These are phyloP conservation scores for Telopea speciosissima DNA, from an alignment of 177 flowering plant genomes.

Conservation along the genomic window DNA sequence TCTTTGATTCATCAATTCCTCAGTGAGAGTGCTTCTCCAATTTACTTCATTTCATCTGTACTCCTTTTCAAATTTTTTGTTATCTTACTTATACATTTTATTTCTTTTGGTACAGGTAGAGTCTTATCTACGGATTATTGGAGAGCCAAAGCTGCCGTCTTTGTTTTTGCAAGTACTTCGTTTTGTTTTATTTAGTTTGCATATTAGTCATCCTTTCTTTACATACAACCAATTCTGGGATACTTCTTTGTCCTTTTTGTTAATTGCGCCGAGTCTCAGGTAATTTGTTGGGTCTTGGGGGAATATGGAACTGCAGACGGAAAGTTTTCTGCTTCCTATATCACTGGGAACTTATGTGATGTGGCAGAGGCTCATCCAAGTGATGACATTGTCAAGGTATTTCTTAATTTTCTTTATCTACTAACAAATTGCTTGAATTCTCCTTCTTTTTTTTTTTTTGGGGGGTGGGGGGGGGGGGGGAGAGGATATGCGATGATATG, in stretches of 20 bases:
- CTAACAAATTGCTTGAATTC: no score
- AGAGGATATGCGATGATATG: no score
- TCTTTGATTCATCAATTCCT: no score
- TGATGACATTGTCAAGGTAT: constrained; percentile 90
- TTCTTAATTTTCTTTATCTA: not conserved
- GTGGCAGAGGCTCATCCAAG: constrained; percentile 90
- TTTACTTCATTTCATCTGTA: not conserved
- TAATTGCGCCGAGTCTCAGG: constrained; percentile 34
- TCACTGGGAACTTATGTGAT: constrained; percentile 87
- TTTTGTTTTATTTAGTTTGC: constrained; percentile 7
- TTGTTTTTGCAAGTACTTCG: constrained; percentile 74
- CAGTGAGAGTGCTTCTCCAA: not conserved
- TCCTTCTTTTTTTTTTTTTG: no score
- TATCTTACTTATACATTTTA: no score
- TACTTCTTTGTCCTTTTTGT: not conserved
- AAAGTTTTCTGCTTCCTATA: constrained; percentile 81
- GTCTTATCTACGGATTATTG: constrained; percentile 81
- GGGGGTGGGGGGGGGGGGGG: no score
- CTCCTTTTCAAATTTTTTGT: no score
- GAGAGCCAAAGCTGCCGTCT: constrained; percentile 96
- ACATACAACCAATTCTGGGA: not conserved
- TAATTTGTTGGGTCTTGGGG: constrained; percentile 97
- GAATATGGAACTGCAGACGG: constrained; percentile 97
- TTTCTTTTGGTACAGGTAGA: constrained; percentile 60
- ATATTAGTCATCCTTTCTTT: constrained; percentile 8